Conservation (phyloP, 2,329 filamentous ascomycete genomes). For the Rhynchosporium secalis region DNA sequence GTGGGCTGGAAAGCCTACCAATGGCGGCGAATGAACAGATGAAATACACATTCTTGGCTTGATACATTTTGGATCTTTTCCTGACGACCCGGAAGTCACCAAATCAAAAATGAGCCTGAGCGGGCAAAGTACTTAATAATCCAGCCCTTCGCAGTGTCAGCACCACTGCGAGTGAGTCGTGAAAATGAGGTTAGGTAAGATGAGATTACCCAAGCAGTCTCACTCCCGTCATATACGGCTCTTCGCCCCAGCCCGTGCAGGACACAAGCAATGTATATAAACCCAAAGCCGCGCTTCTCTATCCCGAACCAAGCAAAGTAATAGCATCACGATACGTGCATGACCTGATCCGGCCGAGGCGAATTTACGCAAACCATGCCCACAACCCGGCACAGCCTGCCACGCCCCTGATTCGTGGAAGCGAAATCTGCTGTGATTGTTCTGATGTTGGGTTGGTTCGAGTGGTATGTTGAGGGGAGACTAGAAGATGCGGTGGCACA, state of each 20-base stretch:
- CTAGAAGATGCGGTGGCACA: too few relatives aligned
- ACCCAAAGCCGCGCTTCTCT: background rate
- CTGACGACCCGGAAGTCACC: too few relatives aligned
- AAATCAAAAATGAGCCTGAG: background rate
- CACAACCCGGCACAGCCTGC: too few relatives aligned
- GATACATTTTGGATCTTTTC: conserved; percentile 28
- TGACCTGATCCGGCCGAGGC: background rate
- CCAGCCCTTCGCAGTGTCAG: conserved; percentile 12
- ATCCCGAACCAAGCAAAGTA: background rate
- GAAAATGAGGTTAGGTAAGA: background rate
- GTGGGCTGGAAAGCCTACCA: conserved; percentile 45
- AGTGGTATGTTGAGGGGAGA: too few relatives aligned
- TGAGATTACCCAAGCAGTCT: background rate
- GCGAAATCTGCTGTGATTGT: too few relatives aligned
- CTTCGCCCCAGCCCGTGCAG: background rate
- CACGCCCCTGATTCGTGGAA: too few relatives aligned
- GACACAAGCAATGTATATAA: background rate
- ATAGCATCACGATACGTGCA: background rate
- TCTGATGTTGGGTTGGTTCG: too few relatives aligned
- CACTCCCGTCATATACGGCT: background rate
- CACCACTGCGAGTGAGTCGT: background rate
- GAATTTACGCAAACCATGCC: too few relatives aligned
- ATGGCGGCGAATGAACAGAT: conserved; percentile 64
- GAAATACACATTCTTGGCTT: conserved; percentile 54
- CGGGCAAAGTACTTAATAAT: background rate